These are phyloP conservation scores for Fraxinus americana DNA, from an alignment of 257 asterid genomes.

Conservation along the genomic window DNA sequence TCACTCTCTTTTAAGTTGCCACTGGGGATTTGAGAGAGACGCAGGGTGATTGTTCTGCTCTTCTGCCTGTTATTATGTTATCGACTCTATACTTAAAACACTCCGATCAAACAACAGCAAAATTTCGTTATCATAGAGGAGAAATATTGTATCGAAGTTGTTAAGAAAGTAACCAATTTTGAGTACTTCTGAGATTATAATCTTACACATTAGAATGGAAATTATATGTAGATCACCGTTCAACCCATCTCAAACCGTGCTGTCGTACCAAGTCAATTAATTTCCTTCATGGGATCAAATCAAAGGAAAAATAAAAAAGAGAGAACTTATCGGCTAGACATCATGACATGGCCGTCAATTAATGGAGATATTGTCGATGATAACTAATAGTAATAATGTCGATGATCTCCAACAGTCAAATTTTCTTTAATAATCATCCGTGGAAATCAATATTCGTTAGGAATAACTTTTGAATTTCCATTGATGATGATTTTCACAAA, in stretches of 20 bases:
- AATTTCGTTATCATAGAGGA: background rate
- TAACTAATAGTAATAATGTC: too few relatives aligned
- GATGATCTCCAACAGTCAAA: too few relatives aligned
- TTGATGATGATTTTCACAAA: too few relatives aligned
- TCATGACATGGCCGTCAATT: too few relatives aligned
- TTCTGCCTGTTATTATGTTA: background rate
- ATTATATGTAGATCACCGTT: background rate
- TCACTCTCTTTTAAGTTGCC: conserved; percentile 57
- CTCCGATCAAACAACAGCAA: background rate
- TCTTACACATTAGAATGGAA: background rate
- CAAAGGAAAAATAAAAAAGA: too few relatives aligned
- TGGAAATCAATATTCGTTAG: too few relatives aligned
- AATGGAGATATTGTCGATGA: too few relatives aligned
- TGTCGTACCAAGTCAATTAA: too few relatives aligned
- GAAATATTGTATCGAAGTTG: background rate
- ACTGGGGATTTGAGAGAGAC: background rate
- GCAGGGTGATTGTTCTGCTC: background rate
- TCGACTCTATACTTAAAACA: background rate
- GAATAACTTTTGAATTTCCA: too few relatives aligned
- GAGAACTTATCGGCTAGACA: too few relatives aligned
- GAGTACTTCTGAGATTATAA: background rate
- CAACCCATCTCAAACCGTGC: background rate
- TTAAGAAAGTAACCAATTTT: background rate
- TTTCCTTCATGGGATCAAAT: too few relatives aligned
- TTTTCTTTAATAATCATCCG: too few relatives aligned